phyloP scores from a whole-genome alignment of 1,284 basidiomycete genomes.

The Fomitopsis betulina region DNA sequence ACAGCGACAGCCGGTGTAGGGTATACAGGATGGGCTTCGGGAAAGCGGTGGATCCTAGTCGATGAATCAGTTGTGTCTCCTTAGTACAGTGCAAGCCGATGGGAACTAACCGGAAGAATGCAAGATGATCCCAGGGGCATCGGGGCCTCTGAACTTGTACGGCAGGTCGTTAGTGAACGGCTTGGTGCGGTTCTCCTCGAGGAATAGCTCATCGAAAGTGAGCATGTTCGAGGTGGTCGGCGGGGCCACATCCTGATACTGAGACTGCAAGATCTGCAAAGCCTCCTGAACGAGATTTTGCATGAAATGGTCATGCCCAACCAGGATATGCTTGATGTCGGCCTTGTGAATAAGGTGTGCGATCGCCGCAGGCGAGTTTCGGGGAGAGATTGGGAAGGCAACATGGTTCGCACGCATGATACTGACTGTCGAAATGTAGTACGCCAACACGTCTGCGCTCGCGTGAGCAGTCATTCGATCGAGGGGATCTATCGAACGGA shows the following conservation, averaged over 20 bases:
- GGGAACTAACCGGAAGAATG: conserved; percentile 29
- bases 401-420: conserved; percentile 22
- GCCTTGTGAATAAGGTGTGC: conserved; percentile 29
- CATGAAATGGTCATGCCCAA: conserved; percentile 21
- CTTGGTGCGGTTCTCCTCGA: background rate
- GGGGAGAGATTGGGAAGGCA: conserved; percentile 32
- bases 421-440: conserved; percentile 20
- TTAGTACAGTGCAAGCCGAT: background rate
- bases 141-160: conserved; percentile 10
- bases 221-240: background rate
- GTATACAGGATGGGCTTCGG: conserved; percentile 20
- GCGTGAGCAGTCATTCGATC: background rate
- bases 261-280: background rate
- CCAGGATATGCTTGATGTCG: conserved; percentile 21
- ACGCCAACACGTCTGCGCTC: conserved; percentile 27
- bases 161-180: background rate
- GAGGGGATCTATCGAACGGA: too few species aligned
- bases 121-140: conserved; percentile 23
- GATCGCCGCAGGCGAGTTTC: conserved; percentile 32
- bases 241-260: background rate
- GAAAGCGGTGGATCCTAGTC: conserved; percentile 21
- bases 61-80: background rate
- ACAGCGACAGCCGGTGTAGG: conserved; percentile 6
- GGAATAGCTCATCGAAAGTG: background rate
- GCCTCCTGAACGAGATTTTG: conserved; percentile 14